Percentiles rank a stretch among this genome's conserved stretches.
phyloP scores from a whole-genome alignment of 768 basidiomycete species.

The Phlebiopsis flavidoalba region DNA sequence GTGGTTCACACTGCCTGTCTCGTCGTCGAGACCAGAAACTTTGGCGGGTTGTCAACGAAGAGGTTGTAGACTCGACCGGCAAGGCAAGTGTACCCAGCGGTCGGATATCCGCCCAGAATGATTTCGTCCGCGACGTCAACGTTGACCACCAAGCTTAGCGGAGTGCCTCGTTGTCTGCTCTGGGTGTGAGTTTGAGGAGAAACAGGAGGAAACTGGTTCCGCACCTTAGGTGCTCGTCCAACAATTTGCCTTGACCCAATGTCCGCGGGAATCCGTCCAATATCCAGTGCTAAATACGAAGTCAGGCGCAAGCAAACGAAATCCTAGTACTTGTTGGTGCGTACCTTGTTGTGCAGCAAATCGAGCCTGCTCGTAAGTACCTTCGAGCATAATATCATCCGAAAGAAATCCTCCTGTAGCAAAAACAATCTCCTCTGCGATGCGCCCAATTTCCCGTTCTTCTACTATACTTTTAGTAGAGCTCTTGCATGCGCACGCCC shows the following conservation, averaged over 20 bases:
- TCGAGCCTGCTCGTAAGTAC: slow-evolving; percentile 73
- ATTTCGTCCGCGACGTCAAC: slow-evolving; percentile 85
- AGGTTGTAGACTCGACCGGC: slow-evolving; percentile 89
- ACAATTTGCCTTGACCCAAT: slow-evolving; percentile 71
- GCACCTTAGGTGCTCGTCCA: slow-evolving; percentile 72
- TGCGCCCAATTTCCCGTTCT: slow-evolving; percentile 67
- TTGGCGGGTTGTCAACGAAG: slow-evolving; percentile 83
- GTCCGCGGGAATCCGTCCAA: slow-evolving; percentile 92
- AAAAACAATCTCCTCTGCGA: slow-evolving; percentile 74
- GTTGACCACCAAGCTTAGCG: slow-evolving; percentile 79
- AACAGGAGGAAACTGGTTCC: slow-evolving; percentile 16
- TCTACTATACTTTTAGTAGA: slow-evolving; percentile 23
- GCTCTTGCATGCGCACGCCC: not conserved
- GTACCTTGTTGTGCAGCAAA: slow-evolving; percentile 57
- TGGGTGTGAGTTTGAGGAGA: not conserved
- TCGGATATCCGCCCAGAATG: slow-evolving; percentile 81
- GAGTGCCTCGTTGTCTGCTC: slow-evolving; percentile 51
- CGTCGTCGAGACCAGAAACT: slow-evolving; percentile 76
- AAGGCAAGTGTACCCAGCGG: slow-evolving; percentile 84
- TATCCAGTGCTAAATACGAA: slow-evolving; percentile 70
- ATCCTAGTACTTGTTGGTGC: slow-evolving; percentile 6
- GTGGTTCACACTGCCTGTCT: slow-evolving; percentile 81
- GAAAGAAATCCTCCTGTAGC: slow-evolving; percentile 72
- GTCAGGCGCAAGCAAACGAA: not conserved
- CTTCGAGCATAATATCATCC: slow-evolving; percentile 75